Base-by-base conservation (phyloP, 352 stramenopile species). In the Lagenidium giganteum region DNA sequence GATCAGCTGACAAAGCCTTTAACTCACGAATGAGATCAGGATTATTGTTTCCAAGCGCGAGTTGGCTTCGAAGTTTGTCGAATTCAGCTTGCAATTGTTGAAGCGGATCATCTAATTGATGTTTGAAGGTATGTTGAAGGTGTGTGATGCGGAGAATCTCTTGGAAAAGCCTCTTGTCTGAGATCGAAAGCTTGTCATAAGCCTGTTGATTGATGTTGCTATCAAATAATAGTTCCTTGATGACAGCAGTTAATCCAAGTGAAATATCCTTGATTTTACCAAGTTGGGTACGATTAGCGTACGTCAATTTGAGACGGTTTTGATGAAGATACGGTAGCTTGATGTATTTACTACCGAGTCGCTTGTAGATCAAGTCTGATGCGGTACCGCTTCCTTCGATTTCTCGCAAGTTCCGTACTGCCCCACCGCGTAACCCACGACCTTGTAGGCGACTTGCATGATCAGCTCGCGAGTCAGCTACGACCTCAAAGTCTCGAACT, bases 201-300 rank as follows among this genome's bases (percentile, higher is more conserved):
- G 39, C 7, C 14, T 37, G 34, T 22, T 45, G 33, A 44, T 52
- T 32, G 1, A 52, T 30, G 38, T 52, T 26, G 22, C 30, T 14
- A 38, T 52, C 25, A 38, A 52, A 52, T 31, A 52, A 3, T n/a
- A 52, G 23, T 24, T 27, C 35, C 1, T 44, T 52, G 44, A 52
- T 52, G 0, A 51, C 2, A 1, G 32, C 6, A 25, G 43, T 16
- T 22, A 51, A 26, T 36, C 34, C 24, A 5, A 16, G 3, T 22
- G 17, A 16, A 23, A 52, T 52, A 4, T 37, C 25, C 8, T 20
- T 18, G 6, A 42, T 40, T 2, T 32, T 32, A 5, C 33, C 35
- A 14, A 52, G 33, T 2, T 8, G 20, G 6, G 33, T 44, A 1
- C 44, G 44, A 30, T 52, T 52, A n/a, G 24, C 7, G 22, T 44